Evolutionary conservation across 2,329 filamentous ascomycete species (phyloP).

Genomic region (Microsporum audouinii): DNA sequence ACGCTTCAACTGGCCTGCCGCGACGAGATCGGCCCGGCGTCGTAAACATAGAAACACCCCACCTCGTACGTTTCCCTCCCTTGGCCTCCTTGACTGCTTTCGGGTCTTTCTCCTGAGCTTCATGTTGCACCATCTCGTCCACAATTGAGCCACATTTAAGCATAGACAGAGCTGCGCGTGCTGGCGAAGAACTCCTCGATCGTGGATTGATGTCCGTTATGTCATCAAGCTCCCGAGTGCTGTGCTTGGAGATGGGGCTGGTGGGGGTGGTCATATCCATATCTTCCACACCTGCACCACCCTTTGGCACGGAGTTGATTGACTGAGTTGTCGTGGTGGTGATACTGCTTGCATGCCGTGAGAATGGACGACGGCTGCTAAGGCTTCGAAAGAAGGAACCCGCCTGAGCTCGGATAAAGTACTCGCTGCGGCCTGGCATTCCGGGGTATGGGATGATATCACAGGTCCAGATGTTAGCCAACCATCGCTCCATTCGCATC

Average conservation of each 20-base stretch:
- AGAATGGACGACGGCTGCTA: slow-evolving; percentile 66
- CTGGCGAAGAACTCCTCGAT: neutral
- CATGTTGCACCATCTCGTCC: slow-evolving; percentile 4
- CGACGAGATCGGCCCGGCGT: slow-evolving; percentile 5
- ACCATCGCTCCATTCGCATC: slow-evolving; percentile 59
- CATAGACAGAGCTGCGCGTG: slow-evolving; percentile 5
- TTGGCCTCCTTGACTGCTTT: neutral
- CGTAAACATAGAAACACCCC: slow-evolving; percentile 14
- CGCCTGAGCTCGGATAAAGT: slow-evolving; percentile 64
- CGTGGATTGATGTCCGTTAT: slow-evolving; percentile 3
- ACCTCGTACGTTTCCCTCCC: slow-evolving; percentile 9
- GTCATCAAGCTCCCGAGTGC: slow-evolving; percentile 6
- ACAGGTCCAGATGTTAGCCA: slow-evolving; percentile 74
- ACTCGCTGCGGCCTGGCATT: slow-evolving; percentile 59
- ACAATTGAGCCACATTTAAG: neutral
- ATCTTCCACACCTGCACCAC: slow-evolving; percentile 5
- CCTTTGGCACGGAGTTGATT: slow-evolving; percentile 5
- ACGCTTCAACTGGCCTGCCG: neutral
- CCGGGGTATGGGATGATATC: slow-evolving; percentile 73
- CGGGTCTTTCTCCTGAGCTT: neutral
- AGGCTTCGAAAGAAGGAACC: slow-evolving; percentile 81
- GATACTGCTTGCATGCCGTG: slow-evolving; percentile 55
- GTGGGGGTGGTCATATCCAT: neutral
- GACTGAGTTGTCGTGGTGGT: slow-evolving; percentile 19
- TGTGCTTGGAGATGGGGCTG: neutral